Evolutionary conservation across 495 filamentous ascomycete species (phyloP).

Genomic region (Xylaria sp.): DNA sequence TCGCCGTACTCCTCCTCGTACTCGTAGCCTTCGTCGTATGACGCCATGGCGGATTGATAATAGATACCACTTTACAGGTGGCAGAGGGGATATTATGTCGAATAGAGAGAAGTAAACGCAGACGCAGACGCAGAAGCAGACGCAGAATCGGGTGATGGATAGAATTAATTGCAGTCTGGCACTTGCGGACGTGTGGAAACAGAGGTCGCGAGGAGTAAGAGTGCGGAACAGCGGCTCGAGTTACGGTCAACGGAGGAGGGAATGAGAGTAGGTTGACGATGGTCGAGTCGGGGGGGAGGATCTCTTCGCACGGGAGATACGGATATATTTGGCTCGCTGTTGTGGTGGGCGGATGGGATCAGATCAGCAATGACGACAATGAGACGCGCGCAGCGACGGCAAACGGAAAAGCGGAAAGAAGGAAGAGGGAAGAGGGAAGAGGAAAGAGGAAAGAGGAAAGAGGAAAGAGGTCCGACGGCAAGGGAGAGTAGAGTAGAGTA

Average conservation of each 20-base stretch:
- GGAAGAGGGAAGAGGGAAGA: no score
- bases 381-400: background rate
- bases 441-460: no score
- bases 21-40: conserved; percentile 43
- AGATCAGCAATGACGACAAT: conserved; percentile 8
- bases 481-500: no score
- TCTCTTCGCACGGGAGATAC: background rate
- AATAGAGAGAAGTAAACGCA: background rate
- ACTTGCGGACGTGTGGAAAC: background rate
- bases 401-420: background rate
- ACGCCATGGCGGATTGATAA: conserved; percentile 32
- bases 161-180: background rate
- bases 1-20: conserved; percentile 58
- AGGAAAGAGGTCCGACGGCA: background rate
- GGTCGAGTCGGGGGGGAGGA: background rate
- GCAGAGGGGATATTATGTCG: background rate
- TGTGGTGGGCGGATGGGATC: background rate
- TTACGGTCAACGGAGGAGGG: background rate
- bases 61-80: background rate
- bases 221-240: background rate
- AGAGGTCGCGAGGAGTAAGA: background rate
- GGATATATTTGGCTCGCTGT: conserved; percentile 12
- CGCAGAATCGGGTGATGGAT: background rate
- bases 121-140: background rate
- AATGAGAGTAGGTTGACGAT: background rate